Evolutionary conservation across 2,329 filamentous ascomycete species (phyloP).

Genomic region (Fusarium marasasianum): DNA sequence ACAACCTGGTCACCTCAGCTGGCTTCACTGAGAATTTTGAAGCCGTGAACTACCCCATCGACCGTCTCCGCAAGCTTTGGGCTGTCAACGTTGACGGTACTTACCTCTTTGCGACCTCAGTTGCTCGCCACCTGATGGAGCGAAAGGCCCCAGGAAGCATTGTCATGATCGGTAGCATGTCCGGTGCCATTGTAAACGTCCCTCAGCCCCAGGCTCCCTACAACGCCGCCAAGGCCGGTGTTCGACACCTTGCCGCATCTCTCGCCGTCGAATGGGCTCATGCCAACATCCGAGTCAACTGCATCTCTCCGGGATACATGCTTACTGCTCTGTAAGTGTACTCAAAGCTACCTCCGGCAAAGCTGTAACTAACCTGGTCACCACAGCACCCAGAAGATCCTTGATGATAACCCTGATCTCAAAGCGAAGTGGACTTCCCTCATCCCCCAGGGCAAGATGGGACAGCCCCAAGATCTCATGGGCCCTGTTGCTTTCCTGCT

Average conservation of each 20-base stretch:
- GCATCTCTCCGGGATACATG: conserved; percentile 97
- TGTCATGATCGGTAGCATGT: conserved; percentile 97
- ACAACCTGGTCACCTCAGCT: conserved; percentile 93
- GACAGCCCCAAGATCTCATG: conserved; percentile 89
- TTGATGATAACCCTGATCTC: conserved; percentile 91
- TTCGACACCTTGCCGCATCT: conserved; percentile 86
- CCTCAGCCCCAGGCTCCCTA: conserved; percentile 94
- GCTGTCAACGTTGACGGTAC: conserved; percentile 93
- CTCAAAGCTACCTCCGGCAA: not conserved
- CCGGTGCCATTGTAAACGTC: conserved; percentile 90
- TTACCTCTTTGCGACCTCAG: conserved; percentile 84
- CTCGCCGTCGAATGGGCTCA: conserved; percentile 95
- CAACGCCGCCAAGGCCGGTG: conserved; percentile 91
- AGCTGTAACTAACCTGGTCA: not conserved
- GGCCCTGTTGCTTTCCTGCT: conserved; percentile 89
- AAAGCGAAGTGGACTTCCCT: conserved; percentile 90
- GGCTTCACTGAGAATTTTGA: conserved; percentile 97
- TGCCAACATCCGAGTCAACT: conserved; percentile 90
- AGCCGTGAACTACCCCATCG: conserved; percentile 88
- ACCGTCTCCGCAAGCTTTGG: conserved; percentile 93
- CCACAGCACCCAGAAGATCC: conserved; percentile 86
- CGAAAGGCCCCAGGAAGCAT: conserved; percentile 83
- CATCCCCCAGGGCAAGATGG: conserved; percentile 95
- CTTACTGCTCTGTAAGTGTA: conserved; percentile 82
- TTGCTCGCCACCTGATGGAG: conserved; percentile 89